Evolutionary conservation across 2,329 filamentous ascomycete species (phyloP).

Genomic region (Exophiala bonariae): DNA sequence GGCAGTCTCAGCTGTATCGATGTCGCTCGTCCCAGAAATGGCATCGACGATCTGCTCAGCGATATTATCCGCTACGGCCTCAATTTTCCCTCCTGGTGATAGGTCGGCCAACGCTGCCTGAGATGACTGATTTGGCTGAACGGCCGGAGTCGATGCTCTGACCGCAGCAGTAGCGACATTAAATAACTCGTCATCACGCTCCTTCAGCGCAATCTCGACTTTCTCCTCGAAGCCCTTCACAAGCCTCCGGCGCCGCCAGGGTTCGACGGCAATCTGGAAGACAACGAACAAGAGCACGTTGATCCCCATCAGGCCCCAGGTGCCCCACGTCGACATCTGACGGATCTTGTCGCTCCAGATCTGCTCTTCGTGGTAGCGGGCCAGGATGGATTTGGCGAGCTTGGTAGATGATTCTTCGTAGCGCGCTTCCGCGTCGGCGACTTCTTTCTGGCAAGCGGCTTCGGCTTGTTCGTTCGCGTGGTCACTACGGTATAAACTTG

Average conservation of each 20-base stretch:
- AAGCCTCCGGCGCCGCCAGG: slow-evolving; percentile 79
- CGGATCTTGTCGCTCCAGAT: slow-evolving; percentile 98
- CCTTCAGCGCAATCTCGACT: slow-evolving; percentile 68
- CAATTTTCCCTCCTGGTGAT: slow-evolving; percentile 15
- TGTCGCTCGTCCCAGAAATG: slow-evolving; percentile 13
- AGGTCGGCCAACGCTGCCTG: slow-evolving; percentile 6
- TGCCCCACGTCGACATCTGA: slow-evolving; percentile 96
- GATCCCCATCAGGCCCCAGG: slow-evolving; percentile 95
- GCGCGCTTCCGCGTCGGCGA: slow-evolving; percentile 74
- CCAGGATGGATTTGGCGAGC: slow-evolving; percentile 79
- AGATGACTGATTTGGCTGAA: slow-evolving; percentile 15
- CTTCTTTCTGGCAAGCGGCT: slow-evolving; percentile 65
- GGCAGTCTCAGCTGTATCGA: slow-evolving; percentile 1
- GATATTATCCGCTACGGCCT: slow-evolving; percentile 23
- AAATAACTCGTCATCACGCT: slow-evolving; percentile 51
- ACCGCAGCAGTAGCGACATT: background rate
- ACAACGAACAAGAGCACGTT: slow-evolving; percentile 88
- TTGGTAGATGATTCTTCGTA: slow-evolving; percentile 75
- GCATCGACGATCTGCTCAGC: slow-evolving; percentile 22
- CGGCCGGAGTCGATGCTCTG: background rate
- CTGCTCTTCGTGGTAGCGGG: slow-evolving; percentile 96
- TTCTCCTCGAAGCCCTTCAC: slow-evolving; percentile 81
- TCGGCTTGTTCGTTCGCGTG: slow-evolving; percentile 91
- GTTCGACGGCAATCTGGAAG: slow-evolving; percentile 86
- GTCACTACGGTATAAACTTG: slow-evolving; percentile 84